phyloP scores from a whole-genome alignment of 139 green algal genomes.

The Limnomonas spitsbergensis region DNA sequence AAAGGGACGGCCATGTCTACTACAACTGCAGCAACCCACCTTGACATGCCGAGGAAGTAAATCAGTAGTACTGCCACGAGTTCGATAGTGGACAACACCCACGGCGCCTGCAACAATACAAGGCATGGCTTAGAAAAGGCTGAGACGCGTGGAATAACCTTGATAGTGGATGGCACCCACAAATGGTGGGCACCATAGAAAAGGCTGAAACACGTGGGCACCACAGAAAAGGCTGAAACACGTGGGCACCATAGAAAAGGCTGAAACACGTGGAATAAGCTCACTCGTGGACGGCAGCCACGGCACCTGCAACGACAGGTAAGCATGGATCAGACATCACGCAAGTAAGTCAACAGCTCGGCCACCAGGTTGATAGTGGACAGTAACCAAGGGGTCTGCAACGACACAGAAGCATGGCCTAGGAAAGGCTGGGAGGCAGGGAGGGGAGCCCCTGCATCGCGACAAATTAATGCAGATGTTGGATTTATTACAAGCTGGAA shows the following conservation, averaged over 20 bases:
- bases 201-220: no score
- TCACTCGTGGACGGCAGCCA: no score
- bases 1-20: not conserved
- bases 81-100: slow-evolving; percentile 49
- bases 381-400: not conserved
- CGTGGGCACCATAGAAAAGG: no score
- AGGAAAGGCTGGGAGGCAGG: not conserved
- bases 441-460: no score
- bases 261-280: no score
- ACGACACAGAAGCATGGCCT: not conserved
- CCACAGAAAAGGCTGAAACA: no score
- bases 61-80: slow-evolving; percentile 39
- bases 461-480: no score
- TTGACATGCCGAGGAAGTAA: slow-evolving; percentile 36
- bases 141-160: no score
- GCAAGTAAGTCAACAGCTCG: not conserved
- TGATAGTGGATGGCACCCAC: not conserved
- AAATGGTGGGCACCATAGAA: not conserved
- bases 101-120: slow-evolving; percentile 47
- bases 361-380: not conserved
- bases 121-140: not conserved
- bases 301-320: no score
- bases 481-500: no score
- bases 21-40: not conserved
- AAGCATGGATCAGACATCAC: no score